Evolutionary conservation across 768 basidiomycete species (phyloP).

Genomic region (Strobilomyces echinocephalus): DNA sequence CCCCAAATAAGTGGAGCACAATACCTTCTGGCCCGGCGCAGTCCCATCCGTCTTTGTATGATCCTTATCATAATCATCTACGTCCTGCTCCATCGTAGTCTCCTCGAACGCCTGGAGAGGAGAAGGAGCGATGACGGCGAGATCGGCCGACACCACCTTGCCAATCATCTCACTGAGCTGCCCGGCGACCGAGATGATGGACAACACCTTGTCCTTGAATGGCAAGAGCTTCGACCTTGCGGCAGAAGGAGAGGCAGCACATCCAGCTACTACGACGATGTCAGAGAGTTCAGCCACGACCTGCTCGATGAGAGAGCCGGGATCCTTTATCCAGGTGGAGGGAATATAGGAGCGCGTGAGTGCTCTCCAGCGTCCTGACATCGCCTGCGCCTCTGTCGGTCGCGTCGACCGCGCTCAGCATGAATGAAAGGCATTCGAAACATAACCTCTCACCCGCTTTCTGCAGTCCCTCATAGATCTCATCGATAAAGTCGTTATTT

Average conservation of each 20-base stretch:
- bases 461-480: constrained; percentile 5
- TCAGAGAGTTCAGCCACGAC: constrained; percentile 1
- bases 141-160: constrained; percentile 4
- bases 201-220: constrained; percentile 1
- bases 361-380: constrained; percentile 12
- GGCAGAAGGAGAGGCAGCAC: background rate
- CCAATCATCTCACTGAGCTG: background rate
- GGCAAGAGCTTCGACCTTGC: background rate
- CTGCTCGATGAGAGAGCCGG: background rate
- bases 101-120: background rate
- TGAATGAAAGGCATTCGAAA: background rate
- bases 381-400: background rate
- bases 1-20: constrained; percentile 13
- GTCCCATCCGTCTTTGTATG: background rate
- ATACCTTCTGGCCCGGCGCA: constrained; percentile 1
- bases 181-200: background rate
- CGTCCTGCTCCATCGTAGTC: constrained; percentile 9
- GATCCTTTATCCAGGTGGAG: background rate
- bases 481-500: background rate
- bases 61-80: background rate
- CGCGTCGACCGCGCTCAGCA: background rate
- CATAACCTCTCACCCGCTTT: background rate
- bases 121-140: background rate
- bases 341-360: constrained; percentile 7
- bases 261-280: constrained; percentile 7